A percentile compares a stretch with the other conserved stretches of the same genome.
These are phyloP conservation scores for Salix purpurea DNA, from an alignment of 345 rosid genomes.

Conservation along the genomic window DNA sequence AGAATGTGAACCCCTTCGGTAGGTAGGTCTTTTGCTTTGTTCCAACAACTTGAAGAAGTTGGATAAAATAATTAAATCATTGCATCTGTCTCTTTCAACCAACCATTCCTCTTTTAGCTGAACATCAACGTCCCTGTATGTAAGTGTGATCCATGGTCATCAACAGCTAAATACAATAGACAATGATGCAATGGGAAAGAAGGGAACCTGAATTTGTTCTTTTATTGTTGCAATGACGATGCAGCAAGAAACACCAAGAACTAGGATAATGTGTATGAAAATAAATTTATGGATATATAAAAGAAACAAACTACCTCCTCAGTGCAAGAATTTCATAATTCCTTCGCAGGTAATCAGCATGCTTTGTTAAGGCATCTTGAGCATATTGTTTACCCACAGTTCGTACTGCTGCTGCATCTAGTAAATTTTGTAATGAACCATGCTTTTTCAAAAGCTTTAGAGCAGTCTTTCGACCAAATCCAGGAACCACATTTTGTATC, in stretches of 20 bases:
- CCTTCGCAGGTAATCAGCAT: slow-evolving; percentile 78
- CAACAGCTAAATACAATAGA: neutral
- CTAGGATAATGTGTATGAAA: neutral
- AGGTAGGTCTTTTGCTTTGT: slow-evolving; percentile 18
- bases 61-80: slow-evolving; percentile 53
- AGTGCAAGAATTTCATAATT: slow-evolving; percentile 83
- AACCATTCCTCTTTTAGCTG: slow-evolving; percentile 76
- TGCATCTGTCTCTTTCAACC: slow-evolving; percentile 50
- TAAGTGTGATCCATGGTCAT: neutral
- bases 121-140: slow-evolving; percentile 65
- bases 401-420: slow-evolving; percentile 76
- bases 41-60: slow-evolving; percentile 39
- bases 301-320: slow-evolving; percentile 43
- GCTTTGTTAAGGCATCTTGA: slow-evolving; percentile 79
- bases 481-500: slow-evolving; percentile 73
- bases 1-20: slow-evolving; percentile 19
- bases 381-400: slow-evolving; percentile 77
- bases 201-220: neutral
- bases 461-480: slow-evolving; percentile 84
- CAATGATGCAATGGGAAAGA: neutral
- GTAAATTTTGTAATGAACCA: slow-evolving; percentile 78
- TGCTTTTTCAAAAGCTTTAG: slow-evolving; percentile 75
- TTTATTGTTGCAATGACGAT: no score
- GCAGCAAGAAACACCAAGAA: neutral
- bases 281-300: neutral